Evolutionary conservation across 164 flowering plant genomes (phyloP).

Genomic region (Vitis rotundifolia): DNA sequence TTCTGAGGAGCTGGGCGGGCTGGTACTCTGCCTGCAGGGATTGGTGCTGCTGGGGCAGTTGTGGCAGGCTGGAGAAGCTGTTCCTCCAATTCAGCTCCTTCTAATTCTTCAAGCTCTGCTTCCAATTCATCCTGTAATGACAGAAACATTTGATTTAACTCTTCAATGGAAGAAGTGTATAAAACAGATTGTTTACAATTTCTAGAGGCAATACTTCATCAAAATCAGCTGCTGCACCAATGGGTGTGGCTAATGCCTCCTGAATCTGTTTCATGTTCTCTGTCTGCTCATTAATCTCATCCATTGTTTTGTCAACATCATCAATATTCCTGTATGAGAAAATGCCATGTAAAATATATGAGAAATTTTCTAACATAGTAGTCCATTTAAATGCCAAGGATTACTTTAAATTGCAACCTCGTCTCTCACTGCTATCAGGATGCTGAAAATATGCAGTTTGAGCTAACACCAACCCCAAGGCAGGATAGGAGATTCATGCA

Average conservation of each 20-base stretch:
- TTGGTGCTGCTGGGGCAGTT: slow-evolving; percentile 16
- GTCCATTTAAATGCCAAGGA: too few relatives aligned
- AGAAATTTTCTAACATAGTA: not conserved
- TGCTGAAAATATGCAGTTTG: too few relatives aligned
- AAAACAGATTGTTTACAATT: not conserved
- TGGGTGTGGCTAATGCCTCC: slow-evolving; percentile 46
- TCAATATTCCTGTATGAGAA: slow-evolving; percentile 43
- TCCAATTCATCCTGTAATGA: slow-evolving; percentile 22
- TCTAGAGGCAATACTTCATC: slow-evolving; percentile 30
- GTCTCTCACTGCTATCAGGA: too few relatives aligned
- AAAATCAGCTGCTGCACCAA: slow-evolving; percentile 52
- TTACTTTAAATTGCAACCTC: too few relatives aligned
- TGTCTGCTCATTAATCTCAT: slow-evolving; percentile 61
- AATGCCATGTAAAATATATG: not conserved
- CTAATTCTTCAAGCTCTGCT: slow-evolving; percentile 18
- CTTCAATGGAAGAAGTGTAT: not conserved
- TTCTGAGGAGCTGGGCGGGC: slow-evolving; percentile 6
- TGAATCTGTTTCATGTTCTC: slow-evolving; percentile 58
- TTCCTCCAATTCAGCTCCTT: slow-evolving; percentile 23
- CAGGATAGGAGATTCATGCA: too few relatives aligned
- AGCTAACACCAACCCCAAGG: too few relatives aligned
- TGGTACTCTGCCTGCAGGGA: slow-evolving; percentile 22
- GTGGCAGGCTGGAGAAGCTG: slow-evolving; percentile 26
- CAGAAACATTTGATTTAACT: not conserved
- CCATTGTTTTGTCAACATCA: slow-evolving; percentile 63